phyloP scores from a whole-genome alignment of 2,329 filamentous ascomycete genomes.

The Fusarium chlamydosporum region DNA sequence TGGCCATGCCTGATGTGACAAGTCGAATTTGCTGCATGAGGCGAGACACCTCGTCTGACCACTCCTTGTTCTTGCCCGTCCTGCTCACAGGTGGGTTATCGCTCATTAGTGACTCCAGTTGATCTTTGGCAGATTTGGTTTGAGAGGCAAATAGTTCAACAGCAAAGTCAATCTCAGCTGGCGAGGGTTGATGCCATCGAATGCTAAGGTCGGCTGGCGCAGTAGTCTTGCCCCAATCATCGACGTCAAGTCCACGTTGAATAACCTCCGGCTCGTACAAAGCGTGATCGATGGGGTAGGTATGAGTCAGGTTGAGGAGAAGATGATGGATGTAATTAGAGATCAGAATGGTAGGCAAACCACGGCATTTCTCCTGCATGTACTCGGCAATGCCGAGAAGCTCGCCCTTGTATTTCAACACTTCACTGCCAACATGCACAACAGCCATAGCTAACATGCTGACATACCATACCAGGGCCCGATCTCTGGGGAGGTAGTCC shows the following conservation, averaged over 20 bases:
- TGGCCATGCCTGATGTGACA: constrained; percentile 90
- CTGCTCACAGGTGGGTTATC: constrained; percentile 86
- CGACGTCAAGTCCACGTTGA: constrained; percentile 77
- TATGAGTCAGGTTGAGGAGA: constrained; percentile 92
- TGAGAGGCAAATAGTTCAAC: constrained; percentile 90
- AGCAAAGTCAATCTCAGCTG: constrained; percentile 88
- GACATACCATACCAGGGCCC: constrained; percentile 95
- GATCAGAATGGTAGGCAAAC: constrained; percentile 93
- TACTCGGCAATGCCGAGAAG: constrained; percentile 92
- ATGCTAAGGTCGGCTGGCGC: constrained; percentile 83
- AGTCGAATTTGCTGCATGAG: constrained; percentile 89
- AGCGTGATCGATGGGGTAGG: constrained; percentile 90
- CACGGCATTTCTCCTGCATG: constrained; percentile 96
- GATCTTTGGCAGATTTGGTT: constrained; percentile 79
- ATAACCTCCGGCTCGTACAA: constrained; percentile 86
- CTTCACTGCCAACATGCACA: constrained; percentile 92
- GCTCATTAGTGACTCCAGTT: constrained; percentile 83
- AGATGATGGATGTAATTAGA: constrained; percentile 99
- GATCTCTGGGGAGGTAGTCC: constrained; percentile 91
- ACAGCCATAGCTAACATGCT: constrained; percentile 98
- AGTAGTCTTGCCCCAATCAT: constrained; percentile 87
- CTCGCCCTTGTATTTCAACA: constrained; percentile 89
- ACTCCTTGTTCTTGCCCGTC: constrained; percentile 96
- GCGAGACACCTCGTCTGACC: constrained; percentile 95
- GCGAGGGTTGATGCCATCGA: constrained; percentile 88